Evolutionary conservation across 768 basidiomycete genomes (phyloP).

Genomic region (Boletus edulis): DNA sequence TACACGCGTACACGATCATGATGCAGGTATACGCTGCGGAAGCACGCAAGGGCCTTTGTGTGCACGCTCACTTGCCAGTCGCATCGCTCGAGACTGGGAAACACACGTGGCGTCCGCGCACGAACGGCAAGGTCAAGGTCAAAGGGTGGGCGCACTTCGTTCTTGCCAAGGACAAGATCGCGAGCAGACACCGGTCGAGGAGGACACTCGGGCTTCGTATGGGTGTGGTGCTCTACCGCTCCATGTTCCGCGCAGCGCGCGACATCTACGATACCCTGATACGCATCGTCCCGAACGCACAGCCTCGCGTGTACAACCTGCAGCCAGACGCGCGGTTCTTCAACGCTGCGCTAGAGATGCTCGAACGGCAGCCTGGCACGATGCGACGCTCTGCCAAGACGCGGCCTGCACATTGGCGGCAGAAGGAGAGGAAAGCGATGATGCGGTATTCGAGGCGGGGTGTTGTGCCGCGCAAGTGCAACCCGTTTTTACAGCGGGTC

Average conservation of each 20-base stretch:
- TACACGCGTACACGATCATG: slow-evolving; percentile 72
- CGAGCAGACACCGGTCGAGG: slow-evolving; percentile 23
- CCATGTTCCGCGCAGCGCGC: slow-evolving; percentile 35
- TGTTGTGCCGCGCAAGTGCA: slow-evolving; percentile 24
- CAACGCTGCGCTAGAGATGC: slow-evolving; percentile 55
- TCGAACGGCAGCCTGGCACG: slow-evolving; percentile 27
- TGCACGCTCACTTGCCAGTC: slow-evolving; percentile 7
- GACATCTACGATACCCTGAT: slow-evolving; percentile 25
- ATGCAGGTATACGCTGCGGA: slow-evolving; percentile 55
- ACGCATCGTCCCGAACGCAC: slow-evolving; percentile 21
- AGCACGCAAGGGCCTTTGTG: slow-evolving; percentile 31
- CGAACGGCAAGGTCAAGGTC: slow-evolving; percentile 19
- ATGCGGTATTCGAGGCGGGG: slow-evolving; percentile 29
- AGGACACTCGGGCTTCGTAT: slow-evolving; percentile 30
- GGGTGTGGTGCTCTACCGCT: slow-evolving; percentile 33
- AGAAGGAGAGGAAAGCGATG: slow-evolving; percentile 28
- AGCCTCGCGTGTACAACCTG: slow-evolving; percentile 35
- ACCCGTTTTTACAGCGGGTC: slow-evolving; percentile 36
- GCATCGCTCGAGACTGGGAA: slow-evolving; percentile 2
- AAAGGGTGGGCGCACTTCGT: slow-evolving; percentile 38
- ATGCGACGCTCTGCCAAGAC: slow-evolving; percentile 15
- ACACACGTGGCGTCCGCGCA: slow-evolving; percentile 17
- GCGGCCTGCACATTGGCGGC: slow-evolving; percentile 28
- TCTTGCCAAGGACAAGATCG: slow-evolving; percentile 20
- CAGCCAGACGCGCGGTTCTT: slow-evolving; percentile 64